Base-by-base conservation (phyloP, 208 protist genomes). In the Wallacemonas sp. region DNA sequence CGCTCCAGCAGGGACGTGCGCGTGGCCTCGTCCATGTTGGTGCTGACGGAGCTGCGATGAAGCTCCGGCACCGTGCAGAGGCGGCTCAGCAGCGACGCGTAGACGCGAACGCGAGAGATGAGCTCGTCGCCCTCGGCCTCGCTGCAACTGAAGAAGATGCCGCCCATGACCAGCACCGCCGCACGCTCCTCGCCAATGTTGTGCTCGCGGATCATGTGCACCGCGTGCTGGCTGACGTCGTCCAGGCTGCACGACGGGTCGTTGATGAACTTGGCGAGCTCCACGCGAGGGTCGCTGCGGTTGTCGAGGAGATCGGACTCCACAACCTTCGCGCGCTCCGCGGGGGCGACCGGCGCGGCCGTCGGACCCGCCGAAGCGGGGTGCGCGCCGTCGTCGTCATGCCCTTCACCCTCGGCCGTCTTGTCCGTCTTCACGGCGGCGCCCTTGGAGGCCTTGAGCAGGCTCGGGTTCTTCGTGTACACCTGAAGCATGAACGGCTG, bases 401-500 rank as follows among this genome's bases (percentile, higher is more conserved):
- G 45, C 14, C 65, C 69, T 55, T 84, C 2, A 22, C 10, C 36
- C 16, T 23, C 39, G 4, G 61, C 62, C 8, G 29, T 7, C 33
- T 48, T 70, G 49, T 10, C 74, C 29, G 7, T 61, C 57, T 23
- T 55, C 29, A 70, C 81, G 31, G 75, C 84, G 20, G 87, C 65
- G 49, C 73, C 72, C 72, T 86, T 87, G 54, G 67, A 74, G 25
- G 59, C 70, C 65, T 79, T 78, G 36, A 76, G 67, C 48, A 73
- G 62, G 23, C 91, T 73, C 5, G 81, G 83, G 66, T 92, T 78
- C 67, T 92, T 92, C 10, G 74, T 70, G 69, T 94, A 93, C 64
- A 94, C 83, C 68, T 84, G 74, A 2, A 65, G 31, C 74, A 95
- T 79, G 57, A 81, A 71, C 2, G 72, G 83, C 52, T 82, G 63